phyloP scores from a whole-genome alignment of 2,329 filamentous ascomycete genomes.

The Cladobotryum protrusum region DNA sequence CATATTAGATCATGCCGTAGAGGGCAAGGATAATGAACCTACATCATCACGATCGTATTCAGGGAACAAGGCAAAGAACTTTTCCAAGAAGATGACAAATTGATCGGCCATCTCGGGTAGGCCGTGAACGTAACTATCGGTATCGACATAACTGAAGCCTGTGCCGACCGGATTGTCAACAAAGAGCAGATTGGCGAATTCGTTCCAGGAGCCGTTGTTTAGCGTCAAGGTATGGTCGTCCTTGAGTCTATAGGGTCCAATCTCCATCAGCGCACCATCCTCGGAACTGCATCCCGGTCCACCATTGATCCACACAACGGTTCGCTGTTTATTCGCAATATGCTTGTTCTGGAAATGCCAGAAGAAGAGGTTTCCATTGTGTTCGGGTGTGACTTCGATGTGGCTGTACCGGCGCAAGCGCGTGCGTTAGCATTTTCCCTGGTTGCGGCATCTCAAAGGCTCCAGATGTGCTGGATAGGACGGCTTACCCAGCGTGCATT shows the following conservation, averaged over 20 bases:
- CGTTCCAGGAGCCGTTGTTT: slow-evolving; percentile 96
- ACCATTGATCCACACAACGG: slow-evolving; percentile 94
- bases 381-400: slow-evolving; percentile 77
- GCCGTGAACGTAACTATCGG: slow-evolving; percentile 78
- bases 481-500: slow-evolving; percentile 92
- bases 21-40: slow-evolving; percentile 33
- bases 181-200: slow-evolving; percentile 95
- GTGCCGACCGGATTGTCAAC: slow-evolving; percentile 96
- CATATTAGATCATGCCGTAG: not conserved
- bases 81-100: slow-evolving; percentile 82
- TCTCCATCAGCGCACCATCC: slow-evolving; percentile 93
- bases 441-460: not conserved
- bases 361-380: slow-evolving; percentile 95
- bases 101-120: slow-evolving; percentile 84
- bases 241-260: slow-evolving; percentile 85
- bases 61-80: slow-evolving; percentile 85
- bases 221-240: slow-evolving; percentile 64
- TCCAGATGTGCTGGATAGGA: not conserved
- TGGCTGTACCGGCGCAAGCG: slow-evolving; percentile 51
- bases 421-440: slow-evolving; percentile 18
- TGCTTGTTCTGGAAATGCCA: slow-evolving; percentile 97
- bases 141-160: slow-evolving; percentile 92
- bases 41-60: slow-evolving; percentile 91
- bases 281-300: slow-evolving; percentile 96
- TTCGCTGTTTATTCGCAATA: slow-evolving; percentile 84